phyloP scores from a whole-genome alignment of 345 rosid species.

The Eucalyptus tenuipes region DNA sequence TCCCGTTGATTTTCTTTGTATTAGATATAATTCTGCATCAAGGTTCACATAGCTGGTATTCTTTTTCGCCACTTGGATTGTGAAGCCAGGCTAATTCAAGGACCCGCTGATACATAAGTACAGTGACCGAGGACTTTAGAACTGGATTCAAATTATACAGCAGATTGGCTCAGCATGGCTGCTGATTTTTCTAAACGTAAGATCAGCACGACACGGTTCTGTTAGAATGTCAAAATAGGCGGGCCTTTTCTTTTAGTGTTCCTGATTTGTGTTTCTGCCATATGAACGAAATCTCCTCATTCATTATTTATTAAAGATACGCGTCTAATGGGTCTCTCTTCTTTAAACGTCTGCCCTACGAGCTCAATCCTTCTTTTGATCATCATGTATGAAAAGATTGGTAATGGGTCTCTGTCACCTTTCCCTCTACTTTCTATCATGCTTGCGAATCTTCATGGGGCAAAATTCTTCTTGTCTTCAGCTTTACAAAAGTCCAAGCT shows the following conservation, averaged over 20 bases:
- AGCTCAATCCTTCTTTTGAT: neutral
- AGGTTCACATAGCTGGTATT: neutral
- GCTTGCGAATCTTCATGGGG: slow-evolving; percentile 5
- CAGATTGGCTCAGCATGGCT: neutral
- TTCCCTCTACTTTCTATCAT: slow-evolving; percentile 6
- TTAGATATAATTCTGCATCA: neutral
- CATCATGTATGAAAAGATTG: neutral
- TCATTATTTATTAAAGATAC: neutral
- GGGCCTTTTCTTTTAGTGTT: neutral
- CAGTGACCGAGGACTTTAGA: neutral
- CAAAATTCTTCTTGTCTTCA: slow-evolving; percentile 14
- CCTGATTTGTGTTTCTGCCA: neutral
- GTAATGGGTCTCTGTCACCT: slow-evolving; percentile 7
- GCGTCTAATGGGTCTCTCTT: neutral
- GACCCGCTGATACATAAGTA: neutral
- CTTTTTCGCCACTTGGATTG: neutral
- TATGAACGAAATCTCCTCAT: neutral
- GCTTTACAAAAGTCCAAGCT: slow-evolving; percentile 15
- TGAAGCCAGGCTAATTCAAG: neutral
- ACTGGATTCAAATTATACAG: neutral
- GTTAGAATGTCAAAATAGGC: neutral
- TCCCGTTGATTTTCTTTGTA: neutral
- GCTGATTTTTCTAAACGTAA: neutral
- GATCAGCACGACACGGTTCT: neutral
- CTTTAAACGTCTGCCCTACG: neutral